Base-by-base conservation (phyloP, 495 filamentous ascomycete genomes). In the Trichoderma parareesei region DNA sequence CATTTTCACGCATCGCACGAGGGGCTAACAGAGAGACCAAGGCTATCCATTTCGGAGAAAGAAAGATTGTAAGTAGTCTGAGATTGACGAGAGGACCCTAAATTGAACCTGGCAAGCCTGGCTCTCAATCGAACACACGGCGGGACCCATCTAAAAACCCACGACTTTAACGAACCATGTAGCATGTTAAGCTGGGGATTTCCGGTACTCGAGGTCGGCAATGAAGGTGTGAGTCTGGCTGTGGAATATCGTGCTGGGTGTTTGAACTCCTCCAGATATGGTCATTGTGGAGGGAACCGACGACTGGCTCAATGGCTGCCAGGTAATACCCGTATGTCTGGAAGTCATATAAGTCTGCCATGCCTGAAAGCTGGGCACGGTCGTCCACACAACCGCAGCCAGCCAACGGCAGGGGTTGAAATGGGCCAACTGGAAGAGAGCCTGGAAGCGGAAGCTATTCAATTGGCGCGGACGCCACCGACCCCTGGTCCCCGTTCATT, bases 381-480 rank as follows among this genome's bases (percentile, higher is more conserved):
- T 14, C 53, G 27, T 57, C 53, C 53, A 57, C 53, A 37, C 20
- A 33, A 37, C 53, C 27, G 53, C 48, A 55, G 48, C 48, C 7
- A 33, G 48, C 48, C 7, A 33, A 18, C 48, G 48, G 48, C 20
- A 57, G 11, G 53, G 53, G 53, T 57, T 57, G 53, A 57, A 57
- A 57, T 57, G 70, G 69, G 71, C 72, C 70, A 75, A 75, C 72
- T 74, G 72, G 73, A 75, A 74, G 69, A 35, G 67, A 72, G 72
- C 68, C 70, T 72, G 72, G 73, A 49, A 65, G 69, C 71, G 70
- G 70, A 74, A 73, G 65, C 70, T 70, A 68, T 62, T 69, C 72
- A 71, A 72, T 72, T 75, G 72, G 73, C 70, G 72, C 73, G 27
- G 53, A 57, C 53, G 53, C 53, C 33, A 57, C 53, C 11, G 27